Evolutionary conservation across 2,329 filamentous ascomycete genomes (phyloP), one percentile per base, ranked within the genome.

Genomic region (Raffaelea ambrosiae): DNA sequence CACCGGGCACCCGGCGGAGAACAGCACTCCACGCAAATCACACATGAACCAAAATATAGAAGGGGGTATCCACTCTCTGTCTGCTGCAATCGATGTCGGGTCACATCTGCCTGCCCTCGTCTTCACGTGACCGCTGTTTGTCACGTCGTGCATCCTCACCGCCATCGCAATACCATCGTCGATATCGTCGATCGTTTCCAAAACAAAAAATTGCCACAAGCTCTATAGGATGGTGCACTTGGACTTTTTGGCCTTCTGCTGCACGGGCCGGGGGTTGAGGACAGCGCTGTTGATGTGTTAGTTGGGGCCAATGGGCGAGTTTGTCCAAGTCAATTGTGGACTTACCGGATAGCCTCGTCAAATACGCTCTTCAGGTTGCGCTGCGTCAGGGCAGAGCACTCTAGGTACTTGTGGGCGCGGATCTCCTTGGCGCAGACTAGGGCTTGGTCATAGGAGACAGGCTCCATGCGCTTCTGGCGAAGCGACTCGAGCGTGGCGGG

Each of bases 341-440:
- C 84, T 59, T 72, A 97, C 93, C 93, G 84, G 63, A 98, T 98
- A 31, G 93, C 93, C 70, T 96, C 91, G 63, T 98, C 93, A 63
- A 98, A 98, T 43, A 98, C 93, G 61, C 88, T 95, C 83, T 98
- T 98, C 59, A 98, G 70, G 67, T 96, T 96, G 62, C 91, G 78
- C 74, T 97, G 93, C 35, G 93, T 98, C 57, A 98, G 74, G 43
- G 93, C 93, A 46, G 93, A 97, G 72, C 93, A 98, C 71, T 98
- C 93, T 39, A 97, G 78, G 70, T 98, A 98, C 72, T 96, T 97
- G 71, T 93, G 87, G 41, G 93, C 91, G 63, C 82, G 85, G 69
- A 98, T 96, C 61, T 96, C 90, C 72, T 94, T 94, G 53, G 89
- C 88, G 54, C 91, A 86, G 55, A 83, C 72, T 54, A 95, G 76